A percentile compares a stretch with the other conserved stretches of the same genome.
Evolutionary conservation across 179 eudicot genomes (phyloP).

Genomic region (Nepenthes alata): DNA sequence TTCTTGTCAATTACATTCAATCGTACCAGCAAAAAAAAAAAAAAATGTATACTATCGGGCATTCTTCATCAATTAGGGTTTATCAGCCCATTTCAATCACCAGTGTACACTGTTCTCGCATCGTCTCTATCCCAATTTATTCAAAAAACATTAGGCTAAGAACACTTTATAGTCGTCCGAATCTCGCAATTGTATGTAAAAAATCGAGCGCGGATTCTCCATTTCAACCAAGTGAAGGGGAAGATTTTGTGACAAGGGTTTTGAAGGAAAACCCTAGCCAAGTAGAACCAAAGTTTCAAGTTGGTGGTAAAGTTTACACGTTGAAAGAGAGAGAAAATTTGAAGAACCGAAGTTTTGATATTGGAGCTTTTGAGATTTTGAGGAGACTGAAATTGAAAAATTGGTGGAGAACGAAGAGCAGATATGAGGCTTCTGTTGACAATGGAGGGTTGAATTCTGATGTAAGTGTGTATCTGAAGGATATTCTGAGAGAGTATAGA

Average conservation of each 20-base stretch:
- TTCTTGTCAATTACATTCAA: neutral
- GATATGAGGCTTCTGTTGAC: conserved; percentile 9
- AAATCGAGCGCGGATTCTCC: conserved; percentile 5
- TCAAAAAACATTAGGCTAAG: conserved; percentile 3
- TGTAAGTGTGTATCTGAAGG: conserved; percentile 57
- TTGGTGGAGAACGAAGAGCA: conserved; percentile 7
- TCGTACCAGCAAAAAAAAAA: neutral
- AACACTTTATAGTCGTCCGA: conserved; percentile 15
- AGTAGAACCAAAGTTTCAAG: conserved; percentile 59
- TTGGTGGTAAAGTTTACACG: conserved; percentile 54
- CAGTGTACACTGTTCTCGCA: conserved; percentile 13
- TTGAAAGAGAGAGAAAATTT: conserved; percentile 40
- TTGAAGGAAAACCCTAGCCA: conserved; percentile 84
- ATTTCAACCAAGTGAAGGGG: conserved; percentile 10
- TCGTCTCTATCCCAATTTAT: conserved; percentile 14
- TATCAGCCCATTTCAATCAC: conserved; percentile 20
- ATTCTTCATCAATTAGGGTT: conserved; percentile 20
- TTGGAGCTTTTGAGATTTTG: conserved; percentile 25
- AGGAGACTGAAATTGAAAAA: conserved; percentile 32
- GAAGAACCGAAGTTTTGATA: conserved; percentile 17
- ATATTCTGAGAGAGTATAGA: conserved; percentile 64
- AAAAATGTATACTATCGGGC: conserved; percentile 18
- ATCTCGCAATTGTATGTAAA: conserved; percentile 20
- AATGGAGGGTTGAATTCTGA: conserved; percentile 15
- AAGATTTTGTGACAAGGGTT: conserved; percentile 71